Evolutionary conservation across 2,329 filamentous ascomycete species (phyloP).

Genomic region (Arthrobotrys entomopaga): DNA sequence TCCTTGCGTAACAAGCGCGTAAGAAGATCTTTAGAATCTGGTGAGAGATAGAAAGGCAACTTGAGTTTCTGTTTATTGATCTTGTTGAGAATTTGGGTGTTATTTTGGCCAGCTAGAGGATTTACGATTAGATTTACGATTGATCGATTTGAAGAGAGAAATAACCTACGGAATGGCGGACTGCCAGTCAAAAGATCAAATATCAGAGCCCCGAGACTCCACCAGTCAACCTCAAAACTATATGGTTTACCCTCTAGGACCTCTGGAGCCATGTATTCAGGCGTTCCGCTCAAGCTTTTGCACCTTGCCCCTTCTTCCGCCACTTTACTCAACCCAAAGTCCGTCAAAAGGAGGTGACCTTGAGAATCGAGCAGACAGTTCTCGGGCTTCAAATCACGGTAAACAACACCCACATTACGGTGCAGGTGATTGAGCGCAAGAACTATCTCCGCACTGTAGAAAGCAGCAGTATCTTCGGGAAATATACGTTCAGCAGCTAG

Average conservation of each 20-base stretch:
- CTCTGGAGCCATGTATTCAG: conserved; percentile 99
- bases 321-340: conserved; percentile 97
- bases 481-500: conserved; percentile 96
- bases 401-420: conserved; percentile 89
- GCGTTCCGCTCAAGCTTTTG: conserved; percentile 90
- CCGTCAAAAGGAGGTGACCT: conserved; percentile 91
- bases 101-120: conserved; percentile 74
- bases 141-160: background rate
- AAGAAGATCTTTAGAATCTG: conserved; percentile 93
- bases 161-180: conserved; percentile 74
- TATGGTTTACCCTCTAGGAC: conserved; percentile 86
- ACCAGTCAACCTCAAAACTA: conserved; percentile 96
- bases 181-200: conserved; percentile 92
- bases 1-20: conserved; percentile 91
- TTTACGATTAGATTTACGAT: conserved; percentile 61
- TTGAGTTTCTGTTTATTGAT: conserved; percentile 91
- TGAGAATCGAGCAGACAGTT: conserved; percentile 93
- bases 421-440: conserved; percentile 93
- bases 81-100: conserved; percentile 94
- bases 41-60: conserved; percentile 87
- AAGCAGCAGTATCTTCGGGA: conserved; percentile 84
- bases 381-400: conserved; percentile 96
- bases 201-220: conserved; percentile 92
- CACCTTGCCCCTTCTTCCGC: conserved; percentile 74
- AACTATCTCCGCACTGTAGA: conserved; percentile 99